Percentiles rank a stretch among this genome's conserved stretches.
phyloP scores from a whole-genome alignment of 768 basidiomycete species.

The Suillus bovinus region DNA sequence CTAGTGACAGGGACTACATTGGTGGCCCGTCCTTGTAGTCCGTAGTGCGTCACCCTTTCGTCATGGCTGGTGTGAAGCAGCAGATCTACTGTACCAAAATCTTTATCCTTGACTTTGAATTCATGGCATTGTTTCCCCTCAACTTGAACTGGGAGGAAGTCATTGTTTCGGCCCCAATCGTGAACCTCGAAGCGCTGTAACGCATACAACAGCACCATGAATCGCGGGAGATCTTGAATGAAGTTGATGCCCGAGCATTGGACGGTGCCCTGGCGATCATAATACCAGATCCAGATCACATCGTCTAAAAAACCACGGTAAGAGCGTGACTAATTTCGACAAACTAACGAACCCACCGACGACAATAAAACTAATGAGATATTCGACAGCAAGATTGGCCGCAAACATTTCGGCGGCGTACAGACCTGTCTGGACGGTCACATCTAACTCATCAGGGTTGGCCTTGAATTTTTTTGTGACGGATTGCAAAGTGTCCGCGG shows the following conservation, averaged over 20 bases:
- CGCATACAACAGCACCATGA: neutral
- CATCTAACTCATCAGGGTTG: neutral
- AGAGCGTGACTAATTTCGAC: neutral
- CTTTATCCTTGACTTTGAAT: neutral
- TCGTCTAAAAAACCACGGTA: neutral
- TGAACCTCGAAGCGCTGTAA: neutral
- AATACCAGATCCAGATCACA: slow-evolving; percentile 6
- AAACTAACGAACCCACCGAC: neutral
- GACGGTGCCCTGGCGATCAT: neutral
- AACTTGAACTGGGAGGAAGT: neutral
- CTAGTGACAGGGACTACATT: slow-evolving; percentile 1
- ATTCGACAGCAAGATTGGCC: neutral
- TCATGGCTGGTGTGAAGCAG: neutral
- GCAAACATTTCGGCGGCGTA: neutral
- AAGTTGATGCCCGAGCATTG: neutral
- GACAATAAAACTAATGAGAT: neutral
- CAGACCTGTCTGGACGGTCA: neutral
- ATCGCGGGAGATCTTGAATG: neutral
- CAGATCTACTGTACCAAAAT: neutral
- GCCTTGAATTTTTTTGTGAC: no score
- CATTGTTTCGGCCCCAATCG: neutral
- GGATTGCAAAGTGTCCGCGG: no score
- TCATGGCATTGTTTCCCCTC: neutral
- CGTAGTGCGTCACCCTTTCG: neutral
- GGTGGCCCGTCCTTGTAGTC: neutral